Percentiles rank a stretch among this genome's conserved stretches.
phyloP scores from a whole-genome alignment of 2,329 filamentous ascomycete genomes.

The Phoma sp. region DNA sequence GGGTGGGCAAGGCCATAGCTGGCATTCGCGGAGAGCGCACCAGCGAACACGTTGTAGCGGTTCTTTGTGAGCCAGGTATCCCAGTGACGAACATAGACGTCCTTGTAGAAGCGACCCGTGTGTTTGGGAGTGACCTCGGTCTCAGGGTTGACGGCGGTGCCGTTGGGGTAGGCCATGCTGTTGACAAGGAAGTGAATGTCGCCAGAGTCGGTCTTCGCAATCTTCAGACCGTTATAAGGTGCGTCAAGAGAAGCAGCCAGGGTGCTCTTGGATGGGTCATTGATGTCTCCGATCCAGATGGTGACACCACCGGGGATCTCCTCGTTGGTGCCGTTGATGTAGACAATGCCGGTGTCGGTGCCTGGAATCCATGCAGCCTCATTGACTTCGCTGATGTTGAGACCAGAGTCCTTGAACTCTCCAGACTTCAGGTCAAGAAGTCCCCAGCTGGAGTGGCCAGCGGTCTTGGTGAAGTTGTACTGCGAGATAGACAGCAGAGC shows the following conservation, averaged over 20 bases:
- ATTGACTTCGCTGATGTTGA: constrained; percentile 42
- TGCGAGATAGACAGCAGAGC: constrained; percentile 73
- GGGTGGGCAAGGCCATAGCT: constrained; percentile 37
- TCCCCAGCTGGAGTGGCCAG: constrained; percentile 62
- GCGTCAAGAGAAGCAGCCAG: constrained; percentile 52
- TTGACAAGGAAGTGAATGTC: constrained; percentile 57
- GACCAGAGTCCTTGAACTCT: constrained; percentile 39
- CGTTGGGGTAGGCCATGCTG: constrained; percentile 71
- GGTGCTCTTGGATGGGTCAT: constrained; percentile 35
- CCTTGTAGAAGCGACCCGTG: constrained; percentile 73
- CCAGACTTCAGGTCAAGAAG: constrained; percentile 43
- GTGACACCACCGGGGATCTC: constrained; percentile 45
- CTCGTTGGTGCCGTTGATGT: constrained; percentile 71
- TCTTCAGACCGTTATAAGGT: constrained; percentile 57
- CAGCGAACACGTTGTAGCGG: constrained; percentile 76
- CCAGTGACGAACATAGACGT: constrained; percentile 82
- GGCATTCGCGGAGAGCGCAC: constrained; percentile 56
- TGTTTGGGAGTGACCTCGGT: constrained; percentile 64
- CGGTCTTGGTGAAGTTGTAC: constrained; percentile 80
- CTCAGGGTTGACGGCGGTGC: constrained; percentile 71
- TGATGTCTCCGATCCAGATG: constrained; percentile 45
- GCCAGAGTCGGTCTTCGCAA: constrained; percentile 49
- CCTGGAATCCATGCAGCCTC: constrained; percentile 46
- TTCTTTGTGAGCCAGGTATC: constrained; percentile 74
- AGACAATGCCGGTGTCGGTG: constrained; percentile 61